Base-by-base conservation (phyloP, 2,329 filamentous ascomycete species). In the Reticulascus tulasneorum region DNA sequence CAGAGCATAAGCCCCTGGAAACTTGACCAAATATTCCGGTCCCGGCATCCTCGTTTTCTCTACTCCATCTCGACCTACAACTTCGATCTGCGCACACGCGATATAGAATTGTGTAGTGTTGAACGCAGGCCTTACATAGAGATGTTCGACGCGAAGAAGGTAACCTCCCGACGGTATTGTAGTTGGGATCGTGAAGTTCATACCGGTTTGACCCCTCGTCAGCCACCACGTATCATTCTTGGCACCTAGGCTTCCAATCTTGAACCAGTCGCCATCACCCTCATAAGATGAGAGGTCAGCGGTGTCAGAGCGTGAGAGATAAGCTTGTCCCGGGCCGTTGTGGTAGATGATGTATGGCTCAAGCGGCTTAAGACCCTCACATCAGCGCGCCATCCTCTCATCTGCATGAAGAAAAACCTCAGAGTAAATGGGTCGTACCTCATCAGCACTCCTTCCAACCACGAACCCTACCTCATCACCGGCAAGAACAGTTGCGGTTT, bases 91-190 rank as follows among this genome's bases (percentile, higher is more conserved):
- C 1, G 61, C 63, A 47, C 67, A 71, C 5, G 57, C 57, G 30
- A 67, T 60, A 48, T 70, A 70, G 46, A 70, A 64, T 50, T 70
- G 48, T 23, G 51, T 47, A 21, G 48, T 33, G 22, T 26, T 33
- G 33, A 51, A 44, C 11, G 46, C 64, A 45, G 64, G 62, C 51
- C 69, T 66, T 19, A 71, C 59, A 9, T 53, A 67, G 34, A 72
- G 65, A 41, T 71, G 67, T 51, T 71, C 67, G 28, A 64, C 53
- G 9, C 67, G 54, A 13, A 70, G 47, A 8, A 71, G 52, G 47
- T 71, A 70, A 41, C 70, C 55, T 9, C 66, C 66, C 5, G 53
- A 48, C 5, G 66, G 65, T 2, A 55, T 54, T 24, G 52, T 54
- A 19, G 48, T 52, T 3, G 67, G 66, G 21, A 71, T 59, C 2